These are phyloP conservation scores for Carex sylvatica DNA, from an alignment of 202 grass and related monocot species.

Conservation along the genomic window DNA sequence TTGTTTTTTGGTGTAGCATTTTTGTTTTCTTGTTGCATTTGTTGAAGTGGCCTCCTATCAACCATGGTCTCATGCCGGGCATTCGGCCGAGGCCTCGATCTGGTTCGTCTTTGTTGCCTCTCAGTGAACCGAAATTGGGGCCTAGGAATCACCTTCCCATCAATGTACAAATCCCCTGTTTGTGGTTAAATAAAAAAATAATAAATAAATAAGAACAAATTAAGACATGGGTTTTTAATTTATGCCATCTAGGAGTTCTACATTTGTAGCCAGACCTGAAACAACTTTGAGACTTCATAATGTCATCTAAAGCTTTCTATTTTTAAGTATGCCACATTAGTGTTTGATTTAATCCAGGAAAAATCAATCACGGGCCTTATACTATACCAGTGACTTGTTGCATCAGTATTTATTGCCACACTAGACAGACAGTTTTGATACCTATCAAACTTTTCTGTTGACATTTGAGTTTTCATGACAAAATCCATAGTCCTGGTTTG, in stretches of 20 bases:
- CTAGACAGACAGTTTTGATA: background rate
- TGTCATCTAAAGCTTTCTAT: background rate
- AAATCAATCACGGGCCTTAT: background rate
- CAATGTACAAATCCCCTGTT: constrained; percentile 78
- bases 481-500: constrained; percentile 94
- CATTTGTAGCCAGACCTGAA: background rate
- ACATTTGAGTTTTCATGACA: constrained; percentile 20
- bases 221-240: background rate
- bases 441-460: background rate
- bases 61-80: constrained; percentile 55
- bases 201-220: too few species aligned
- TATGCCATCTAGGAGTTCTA: background rate
- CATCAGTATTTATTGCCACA: constrained; percentile 17
- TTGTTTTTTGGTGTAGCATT: background rate
- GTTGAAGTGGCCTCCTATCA: constrained; percentile 35
- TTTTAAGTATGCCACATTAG: background rate
- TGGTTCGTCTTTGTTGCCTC: constrained; percentile 68
- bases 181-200: background rate
- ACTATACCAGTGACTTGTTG: background rate
- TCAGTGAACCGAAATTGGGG: constrained; percentile 73
- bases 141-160: constrained; percentile 84
- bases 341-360: background rate
- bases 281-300: background rate
- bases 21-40: constrained; percentile 1
- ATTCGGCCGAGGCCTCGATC: constrained; percentile 59